phyloP scores from a whole-genome alignment of 495 filamentous ascomycete genomes.

The Penicillium samsonianum region DNA sequence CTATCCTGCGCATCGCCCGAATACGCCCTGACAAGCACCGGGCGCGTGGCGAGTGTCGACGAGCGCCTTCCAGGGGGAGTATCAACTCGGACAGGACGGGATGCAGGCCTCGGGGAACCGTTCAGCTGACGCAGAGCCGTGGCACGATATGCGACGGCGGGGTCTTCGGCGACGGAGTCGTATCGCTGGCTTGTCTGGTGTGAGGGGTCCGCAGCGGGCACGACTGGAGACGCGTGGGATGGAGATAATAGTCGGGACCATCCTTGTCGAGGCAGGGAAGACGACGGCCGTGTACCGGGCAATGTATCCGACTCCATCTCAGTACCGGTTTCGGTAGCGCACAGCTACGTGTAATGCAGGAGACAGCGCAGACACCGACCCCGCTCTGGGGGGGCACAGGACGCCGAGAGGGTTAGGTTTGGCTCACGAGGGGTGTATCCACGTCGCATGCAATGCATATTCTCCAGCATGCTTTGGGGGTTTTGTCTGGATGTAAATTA shows the following conservation, averaged over 20 bases:
- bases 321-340: constrained; percentile 8
- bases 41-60: constrained; percentile 37
- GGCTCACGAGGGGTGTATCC: constrained; percentile 19
- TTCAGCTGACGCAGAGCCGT: constrained; percentile 36
- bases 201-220: constrained; percentile 21
- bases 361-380: constrained; percentile 24
- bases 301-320: constrained; percentile 40
- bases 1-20: constrained; percentile 37
- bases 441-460: constrained; percentile 26
- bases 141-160: constrained; percentile 24
- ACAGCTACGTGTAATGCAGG: constrained; percentile 20
- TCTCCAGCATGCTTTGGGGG: constrained; percentile 20
- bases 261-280: constrained; percentile 34
- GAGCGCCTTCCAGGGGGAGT: constrained; percentile 23
- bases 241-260: constrained; percentile 32
- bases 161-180: constrained; percentile 25
- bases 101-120: constrained; percentile 25
- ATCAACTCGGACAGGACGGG: constrained; percentile 25
- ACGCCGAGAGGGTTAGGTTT: constrained; percentile 18
- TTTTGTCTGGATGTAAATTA: background rate
- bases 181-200: constrained; percentile 26
- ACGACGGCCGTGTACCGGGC: constrained; percentile 32
- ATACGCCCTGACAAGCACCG: constrained; percentile 49
- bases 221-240: constrained; percentile 28
- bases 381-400: constrained; percentile 25